These are phyloP conservation scores for Crithidia acanthocephali DNA, from an alignment of 208 protist genomes.

Conservation along the genomic window DNA sequence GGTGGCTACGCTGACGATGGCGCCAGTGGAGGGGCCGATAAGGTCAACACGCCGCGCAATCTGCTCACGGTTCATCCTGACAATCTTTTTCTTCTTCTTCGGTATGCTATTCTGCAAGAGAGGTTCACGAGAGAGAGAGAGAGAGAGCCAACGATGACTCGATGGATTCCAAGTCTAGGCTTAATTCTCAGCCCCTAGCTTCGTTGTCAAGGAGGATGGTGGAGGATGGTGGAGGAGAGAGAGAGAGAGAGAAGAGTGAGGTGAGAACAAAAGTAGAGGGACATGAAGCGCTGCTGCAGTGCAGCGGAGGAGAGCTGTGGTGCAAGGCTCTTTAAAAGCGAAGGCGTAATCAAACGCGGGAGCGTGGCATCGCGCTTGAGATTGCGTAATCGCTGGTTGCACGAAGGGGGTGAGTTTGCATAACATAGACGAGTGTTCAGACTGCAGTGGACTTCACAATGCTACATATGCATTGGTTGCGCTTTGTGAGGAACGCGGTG, in stretches of 20 bases:
- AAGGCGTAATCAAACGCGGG: too few species aligned
- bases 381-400: too few species aligned
- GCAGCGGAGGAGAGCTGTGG: too few species aligned
- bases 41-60: conserved; percentile 73
- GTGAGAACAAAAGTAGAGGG: conserved; percentile 11
- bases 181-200: too few species aligned
- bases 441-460: too few species aligned
- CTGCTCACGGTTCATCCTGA: conserved; percentile 65
- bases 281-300: too few species aligned
- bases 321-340: too few species aligned
- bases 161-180: background rate
- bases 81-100: conserved; percentile 16
- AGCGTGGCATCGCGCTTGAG: too few species aligned
- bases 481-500: too few species aligned
- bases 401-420: too few species aligned
- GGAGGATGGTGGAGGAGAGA: background rate
- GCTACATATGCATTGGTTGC: too few species aligned
- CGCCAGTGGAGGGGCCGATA: conserved; percentile 68
- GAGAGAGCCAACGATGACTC: background rate
- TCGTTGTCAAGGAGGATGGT: background rate
- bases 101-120: background rate
- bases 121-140: background rate
- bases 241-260: conserved; percentile 4
- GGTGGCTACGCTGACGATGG: conserved; percentile 82
- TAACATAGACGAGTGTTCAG: too few species aligned